Evolutionary conservation across 352 stramenopile species (phyloP).

Genomic region (Phytophthora melonis): DNA sequence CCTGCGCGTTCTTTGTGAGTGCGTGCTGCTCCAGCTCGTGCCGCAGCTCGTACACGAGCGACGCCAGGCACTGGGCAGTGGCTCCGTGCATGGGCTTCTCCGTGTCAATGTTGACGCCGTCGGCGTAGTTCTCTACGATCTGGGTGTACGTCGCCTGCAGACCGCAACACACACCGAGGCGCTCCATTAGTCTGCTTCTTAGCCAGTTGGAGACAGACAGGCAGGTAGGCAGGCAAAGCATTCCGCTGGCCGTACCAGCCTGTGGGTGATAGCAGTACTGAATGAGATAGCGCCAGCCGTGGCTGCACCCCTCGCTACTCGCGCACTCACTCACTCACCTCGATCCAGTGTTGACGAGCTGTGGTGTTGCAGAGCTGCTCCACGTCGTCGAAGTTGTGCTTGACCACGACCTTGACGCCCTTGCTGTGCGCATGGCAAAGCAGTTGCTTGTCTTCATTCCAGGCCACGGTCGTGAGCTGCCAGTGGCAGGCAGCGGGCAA

Average conservation of each 20-base stretch:
- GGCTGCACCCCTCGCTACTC: not conserved
- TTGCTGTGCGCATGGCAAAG: constrained; percentile 84
- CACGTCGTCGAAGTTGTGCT: constrained; percentile 83
- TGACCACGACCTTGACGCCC: constrained; percentile 80
- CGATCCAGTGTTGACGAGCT: constrained; percentile 63
- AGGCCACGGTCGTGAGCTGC: constrained; percentile 83
- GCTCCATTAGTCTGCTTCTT: not conserved
- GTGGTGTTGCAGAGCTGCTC: constrained; percentile 64
- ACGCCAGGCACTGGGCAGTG: constrained; percentile 54
- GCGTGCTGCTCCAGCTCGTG: constrained; percentile 55
- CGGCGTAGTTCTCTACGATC: constrained; percentile 74
- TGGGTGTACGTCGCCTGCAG: constrained; percentile 58
- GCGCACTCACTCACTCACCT: constrained; percentile 28
- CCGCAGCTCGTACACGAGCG: constrained; percentile 74
- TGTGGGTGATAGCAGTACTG: not conserved
- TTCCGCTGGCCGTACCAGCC: not conserved
- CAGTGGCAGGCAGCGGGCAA: not conserved
- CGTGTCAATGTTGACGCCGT: constrained; percentile 88
- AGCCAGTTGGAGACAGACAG: not conserved
- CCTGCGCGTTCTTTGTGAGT: constrained; percentile 73
- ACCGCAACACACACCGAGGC: not conserved
- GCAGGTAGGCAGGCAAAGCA: not conserved
- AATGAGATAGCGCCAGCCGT: not conserved
- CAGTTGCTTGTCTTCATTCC: constrained; percentile 85
- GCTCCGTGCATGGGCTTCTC: constrained; percentile 69